Percentiles rank a stretch among this genome's conserved stretches.
These are phyloP conservation scores for Wolfiporia cocos DNA, from an alignment of 1,284 basidiomycete genomes.

Conservation along the genomic window DNA sequence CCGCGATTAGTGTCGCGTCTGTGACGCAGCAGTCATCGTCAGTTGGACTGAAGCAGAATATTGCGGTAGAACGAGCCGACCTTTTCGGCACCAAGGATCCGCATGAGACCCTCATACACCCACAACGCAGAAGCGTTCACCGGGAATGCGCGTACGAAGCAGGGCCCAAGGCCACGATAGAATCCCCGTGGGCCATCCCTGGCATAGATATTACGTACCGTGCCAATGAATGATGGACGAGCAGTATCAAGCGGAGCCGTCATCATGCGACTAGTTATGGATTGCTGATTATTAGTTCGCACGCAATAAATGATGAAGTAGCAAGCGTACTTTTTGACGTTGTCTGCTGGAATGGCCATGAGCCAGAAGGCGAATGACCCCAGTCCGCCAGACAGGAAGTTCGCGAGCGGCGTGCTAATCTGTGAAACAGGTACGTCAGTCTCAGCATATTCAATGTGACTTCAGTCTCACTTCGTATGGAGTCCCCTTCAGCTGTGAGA, in stretches of 20 bases:
- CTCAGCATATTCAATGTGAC: no score
- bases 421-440: slow-evolving; percentile 19
- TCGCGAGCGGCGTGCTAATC: slow-evolving; percentile 58
- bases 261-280: slow-evolving; percentile 51
- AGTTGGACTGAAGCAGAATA: no score
- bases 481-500: slow-evolving; percentile 45
- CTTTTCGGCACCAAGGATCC: slow-evolving; percentile 60
- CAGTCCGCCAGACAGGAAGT: slow-evolving; percentile 67
- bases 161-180: slow-evolving; percentile 56
- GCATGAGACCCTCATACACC: slow-evolving; percentile 66
- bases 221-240: slow-evolving; percentile 40
- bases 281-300: neutral
- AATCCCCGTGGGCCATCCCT: slow-evolving; percentile 51
- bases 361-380: slow-evolving; percentile 60
- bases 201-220: slow-evolving; percentile 43
- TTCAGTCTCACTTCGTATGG: slow-evolving; percentile 40
- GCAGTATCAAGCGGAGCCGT: slow-evolving; percentile 37
- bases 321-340: slow-evolving; percentile 62
- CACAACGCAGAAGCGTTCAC: slow-evolving; percentile 68
- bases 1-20: slow-evolving; percentile 10
- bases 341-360: slow-evolving; percentile 72
- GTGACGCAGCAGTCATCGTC: no score
- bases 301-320: slow-evolving; percentile 5
- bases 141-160: slow-evolving; percentile 63
- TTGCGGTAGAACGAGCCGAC: no score